Conservation (phyloP, 2,329 filamentous ascomycete genomes). For the Aspergillus novoparasiticus region DNA sequence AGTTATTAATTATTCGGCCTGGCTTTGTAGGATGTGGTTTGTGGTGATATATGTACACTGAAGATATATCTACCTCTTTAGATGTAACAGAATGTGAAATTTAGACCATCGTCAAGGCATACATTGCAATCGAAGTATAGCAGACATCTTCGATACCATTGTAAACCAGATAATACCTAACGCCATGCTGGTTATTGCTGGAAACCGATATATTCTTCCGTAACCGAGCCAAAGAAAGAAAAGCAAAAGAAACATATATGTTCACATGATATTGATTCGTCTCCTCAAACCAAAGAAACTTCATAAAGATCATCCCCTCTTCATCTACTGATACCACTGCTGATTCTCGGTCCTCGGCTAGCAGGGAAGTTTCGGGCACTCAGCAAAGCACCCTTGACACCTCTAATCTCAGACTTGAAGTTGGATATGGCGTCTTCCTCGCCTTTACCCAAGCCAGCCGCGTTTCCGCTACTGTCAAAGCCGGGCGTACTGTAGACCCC, state of each 20-base stretch:
- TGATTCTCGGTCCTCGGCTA: slow-evolving; percentile 31
- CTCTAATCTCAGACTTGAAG: slow-evolving; percentile 62
- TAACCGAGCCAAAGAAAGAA: not conserved
- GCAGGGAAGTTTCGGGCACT: slow-evolving; percentile 64
- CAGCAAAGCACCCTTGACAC: slow-evolving; percentile 65
- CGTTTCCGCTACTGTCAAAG: slow-evolving; percentile 23
- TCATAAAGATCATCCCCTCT: not conserved
- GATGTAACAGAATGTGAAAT: not conserved
- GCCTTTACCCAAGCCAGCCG: slow-evolving; percentile 39
- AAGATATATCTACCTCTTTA: not conserved
- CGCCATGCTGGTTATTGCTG: slow-evolving; percentile 9
- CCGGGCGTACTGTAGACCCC: slow-evolving; percentile 37
- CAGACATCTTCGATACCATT: not conserved
- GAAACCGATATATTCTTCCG: not conserved
- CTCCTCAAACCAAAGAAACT: not conserved
- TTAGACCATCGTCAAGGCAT: not conserved
- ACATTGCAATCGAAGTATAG: not conserved
- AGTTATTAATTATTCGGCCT: not conserved
- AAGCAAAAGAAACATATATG: not conserved
- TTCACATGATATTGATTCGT: not conserved
- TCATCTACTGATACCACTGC: slow-evolving; percentile 19
- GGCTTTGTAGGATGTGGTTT: not conserved
- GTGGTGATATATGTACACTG: not conserved
- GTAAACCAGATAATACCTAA: slow-evolving; percentile 3
- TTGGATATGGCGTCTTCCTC: slow-evolving; percentile 61